Conservation (phyloP, 192 early-diverging fungal genomes). For the Coemansia umbellata region DNA sequence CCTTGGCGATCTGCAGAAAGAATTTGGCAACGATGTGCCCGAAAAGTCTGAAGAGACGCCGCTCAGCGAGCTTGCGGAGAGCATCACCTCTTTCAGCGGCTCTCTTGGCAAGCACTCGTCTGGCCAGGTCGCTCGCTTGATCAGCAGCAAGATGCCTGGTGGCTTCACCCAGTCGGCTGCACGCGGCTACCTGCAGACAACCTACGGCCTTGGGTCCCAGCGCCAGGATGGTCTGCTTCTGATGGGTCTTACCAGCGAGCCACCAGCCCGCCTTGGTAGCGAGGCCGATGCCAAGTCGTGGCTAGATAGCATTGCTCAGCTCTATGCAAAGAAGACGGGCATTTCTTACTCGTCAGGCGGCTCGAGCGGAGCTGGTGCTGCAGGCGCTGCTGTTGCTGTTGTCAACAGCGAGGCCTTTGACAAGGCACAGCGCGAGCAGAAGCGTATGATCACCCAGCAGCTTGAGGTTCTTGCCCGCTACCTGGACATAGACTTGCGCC, state of each 20-base stretch:
- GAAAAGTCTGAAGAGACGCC: slow-evolving; percentile 91
- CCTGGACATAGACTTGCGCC: slow-evolving; percentile 74
- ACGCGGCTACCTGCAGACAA: slow-evolving; percentile 65
- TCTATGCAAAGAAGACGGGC: slow-evolving; percentile 75
- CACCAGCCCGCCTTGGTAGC: slow-evolving; percentile 69
- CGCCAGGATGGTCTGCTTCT: slow-evolving; percentile 79
- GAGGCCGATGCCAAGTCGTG: slow-evolving; percentile 88
- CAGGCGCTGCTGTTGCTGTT: slow-evolving; percentile 48
- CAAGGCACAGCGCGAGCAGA: slow-evolving; percentile 74
- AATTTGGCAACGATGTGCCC: slow-evolving; percentile 65
- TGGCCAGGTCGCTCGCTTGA: slow-evolving; percentile 69
- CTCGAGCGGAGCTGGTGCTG: slow-evolving; percentile 28
- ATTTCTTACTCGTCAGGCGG: slow-evolving; percentile 60
- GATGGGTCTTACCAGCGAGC: slow-evolving; percentile 77
- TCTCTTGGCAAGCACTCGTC: slow-evolving; percentile 78
- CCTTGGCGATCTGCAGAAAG: slow-evolving; percentile 61
- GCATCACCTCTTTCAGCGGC: slow-evolving; percentile 61
- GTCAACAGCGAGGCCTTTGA: slow-evolving; percentile 93
- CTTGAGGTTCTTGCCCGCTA: slow-evolving; percentile 85
- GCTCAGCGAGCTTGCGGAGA: slow-evolving; percentile 70
- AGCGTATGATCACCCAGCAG: slow-evolving; percentile 76
- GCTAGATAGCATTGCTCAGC: slow-evolving; percentile 72
- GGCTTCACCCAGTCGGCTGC: slow-evolving; percentile 60
- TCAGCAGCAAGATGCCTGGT: slow-evolving; percentile 84
- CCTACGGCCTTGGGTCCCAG: slow-evolving; percentile 80